A percentile compares a stretch with the other conserved stretches of the same genome.
Evolutionary conservation across 2,329 filamentous ascomycete species (phyloP).

Genomic region (Penicillium sp.): DNA sequence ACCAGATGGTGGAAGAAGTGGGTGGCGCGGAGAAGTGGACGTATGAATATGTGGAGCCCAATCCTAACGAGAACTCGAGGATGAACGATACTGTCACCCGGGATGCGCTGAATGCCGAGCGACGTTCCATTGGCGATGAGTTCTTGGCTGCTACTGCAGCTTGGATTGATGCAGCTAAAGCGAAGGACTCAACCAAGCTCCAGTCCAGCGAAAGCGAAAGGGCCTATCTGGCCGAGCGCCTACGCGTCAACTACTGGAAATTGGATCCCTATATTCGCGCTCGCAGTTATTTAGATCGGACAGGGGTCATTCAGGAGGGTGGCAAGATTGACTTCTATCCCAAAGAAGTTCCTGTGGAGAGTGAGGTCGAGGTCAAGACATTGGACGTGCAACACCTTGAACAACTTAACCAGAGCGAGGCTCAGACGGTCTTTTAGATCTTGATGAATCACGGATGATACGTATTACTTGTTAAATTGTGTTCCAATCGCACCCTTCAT

Average conservation of each 20-base stretch:
- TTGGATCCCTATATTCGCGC: slow-evolving; percentile 83
- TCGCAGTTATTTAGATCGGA: slow-evolving; percentile 73
- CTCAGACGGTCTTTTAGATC: slow-evolving; percentile 3
- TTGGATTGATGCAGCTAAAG: slow-evolving; percentile 62
- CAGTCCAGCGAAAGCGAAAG: slow-evolving; percentile 55
- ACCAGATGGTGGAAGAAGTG: slow-evolving; percentile 71
- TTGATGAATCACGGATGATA: not conserved
- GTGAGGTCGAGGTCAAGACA: slow-evolving; percentile 7
- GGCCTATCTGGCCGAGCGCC: slow-evolving; percentile 56
- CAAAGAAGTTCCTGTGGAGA: slow-evolving; percentile 4
- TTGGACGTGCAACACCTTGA: slow-evolving; percentile 14
- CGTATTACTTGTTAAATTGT: no score
- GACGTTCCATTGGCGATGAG: slow-evolving; percentile 62
- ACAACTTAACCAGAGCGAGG: slow-evolving; percentile 1
- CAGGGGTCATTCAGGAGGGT: slow-evolving; percentile 62
- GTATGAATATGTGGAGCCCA: slow-evolving; percentile 75
- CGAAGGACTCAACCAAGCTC: slow-evolving; percentile 42
- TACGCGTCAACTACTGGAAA: slow-evolving; percentile 78
- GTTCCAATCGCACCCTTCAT: no score
- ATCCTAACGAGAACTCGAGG: slow-evolving; percentile 66
- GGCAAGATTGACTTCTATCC: slow-evolving; percentile 70
- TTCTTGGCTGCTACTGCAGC: slow-evolving; percentile 69
- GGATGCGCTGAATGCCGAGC: slow-evolving; percentile 59
- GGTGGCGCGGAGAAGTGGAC: slow-evolving; percentile 78
- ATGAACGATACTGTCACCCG: slow-evolving; percentile 63